Evolutionary conservation across 2,329 filamentous ascomycete genomes (phyloP).

Genomic region (Pseudogymnoascus sp.): DNA sequence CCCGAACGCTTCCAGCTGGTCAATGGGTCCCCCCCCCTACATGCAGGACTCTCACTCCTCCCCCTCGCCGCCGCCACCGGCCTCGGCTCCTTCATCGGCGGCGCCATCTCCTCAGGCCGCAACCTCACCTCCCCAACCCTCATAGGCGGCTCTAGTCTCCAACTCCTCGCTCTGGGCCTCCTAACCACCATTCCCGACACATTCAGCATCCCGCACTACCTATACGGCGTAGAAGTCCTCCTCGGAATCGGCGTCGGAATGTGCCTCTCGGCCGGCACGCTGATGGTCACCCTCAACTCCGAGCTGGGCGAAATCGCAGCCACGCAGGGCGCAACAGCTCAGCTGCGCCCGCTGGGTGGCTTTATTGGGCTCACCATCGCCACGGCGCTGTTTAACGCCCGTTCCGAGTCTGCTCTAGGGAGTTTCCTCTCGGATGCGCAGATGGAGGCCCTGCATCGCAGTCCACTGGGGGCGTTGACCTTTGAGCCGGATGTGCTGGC

Average conservation of each 20-base stretch:
- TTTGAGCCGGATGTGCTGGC: background rate
- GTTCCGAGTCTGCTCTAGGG: background rate
- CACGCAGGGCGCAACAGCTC: constrained; percentile 50
- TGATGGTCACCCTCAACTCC: background rate
- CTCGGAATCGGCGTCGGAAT: constrained; percentile 12
- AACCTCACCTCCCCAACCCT: constrained; percentile 10
- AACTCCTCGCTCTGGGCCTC: constrained; percentile 10
- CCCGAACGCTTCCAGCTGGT: constrained; percentile 12
- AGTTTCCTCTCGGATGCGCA: background rate
- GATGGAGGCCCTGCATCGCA: background rate
- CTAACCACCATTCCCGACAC: constrained; percentile 9
- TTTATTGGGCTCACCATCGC: constrained; percentile 49
- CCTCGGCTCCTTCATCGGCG: constrained; percentile 9
- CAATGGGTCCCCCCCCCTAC: background rate
- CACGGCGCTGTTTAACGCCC: constrained; percentile 41
- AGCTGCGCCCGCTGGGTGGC: constrained; percentile 51
- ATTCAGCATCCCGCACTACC: background rate
- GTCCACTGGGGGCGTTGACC: background rate
- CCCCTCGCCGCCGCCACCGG: constrained; percentile 9
- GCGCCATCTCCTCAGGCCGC: background rate
- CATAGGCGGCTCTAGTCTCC: background rate
- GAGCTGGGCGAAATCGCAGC: constrained; percentile 31
- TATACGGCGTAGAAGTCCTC: constrained; percentile 9
- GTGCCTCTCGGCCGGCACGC: constrained; percentile 9
- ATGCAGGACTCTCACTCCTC: constrained; percentile 10